Evolutionary conservation across 768 basidiomycete species (phyloP), one percentile per base, ranked within the genome.

Genomic region (Dacryopinax primogenitus): DNA sequence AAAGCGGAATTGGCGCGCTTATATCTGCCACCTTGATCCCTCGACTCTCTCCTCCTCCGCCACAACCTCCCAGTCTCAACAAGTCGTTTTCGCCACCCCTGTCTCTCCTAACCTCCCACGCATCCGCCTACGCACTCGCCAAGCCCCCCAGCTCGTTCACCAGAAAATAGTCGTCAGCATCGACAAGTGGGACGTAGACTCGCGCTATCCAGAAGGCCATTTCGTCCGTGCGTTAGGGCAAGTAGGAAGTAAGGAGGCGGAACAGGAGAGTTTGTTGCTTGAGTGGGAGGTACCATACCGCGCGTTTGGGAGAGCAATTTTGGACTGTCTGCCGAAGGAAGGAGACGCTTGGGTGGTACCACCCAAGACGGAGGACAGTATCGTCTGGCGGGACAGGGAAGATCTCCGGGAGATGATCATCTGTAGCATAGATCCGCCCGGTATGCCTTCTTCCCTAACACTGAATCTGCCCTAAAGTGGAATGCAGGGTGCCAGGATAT

Each of bases 141-240:
- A 99, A 78, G 94, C 93, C 0, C 89, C 92, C 0, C 75, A 82
- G 1, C 84, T 99, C 16, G 75, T 96, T 18, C 84, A 86, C 36
- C 94, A 99, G 74, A 98, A 99, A 74, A 95, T 99, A 69, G 83
- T 99, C 28, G 92, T 98, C 44, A 87, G 90, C 1, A 91, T 98
- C 70, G 96, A 99, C 72, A 80, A 86, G 41, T 99, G 96, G 96
- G 86, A 90, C 30, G 76, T 78, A 3, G 87, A 84, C 11, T 92
- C 90, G 1, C 82, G 92, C 21, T 96, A 97, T 72, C 96, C 96
- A 0, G 94, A 97, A 70, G 96, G 96, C 0, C 96, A 99, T 73
- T 92, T 99, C 68, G 94, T 98, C 23, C 85, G 95, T 41, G 85
- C 92, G 0, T 81, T 99, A 0, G 96, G 96, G 1, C 85, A 84